Percentiles rank a stretch among this genome's conserved stretches.
Conservation (phyloP, 495 filamentous ascomycete species). For the Podospora bellae-mahoneyi region DNA sequence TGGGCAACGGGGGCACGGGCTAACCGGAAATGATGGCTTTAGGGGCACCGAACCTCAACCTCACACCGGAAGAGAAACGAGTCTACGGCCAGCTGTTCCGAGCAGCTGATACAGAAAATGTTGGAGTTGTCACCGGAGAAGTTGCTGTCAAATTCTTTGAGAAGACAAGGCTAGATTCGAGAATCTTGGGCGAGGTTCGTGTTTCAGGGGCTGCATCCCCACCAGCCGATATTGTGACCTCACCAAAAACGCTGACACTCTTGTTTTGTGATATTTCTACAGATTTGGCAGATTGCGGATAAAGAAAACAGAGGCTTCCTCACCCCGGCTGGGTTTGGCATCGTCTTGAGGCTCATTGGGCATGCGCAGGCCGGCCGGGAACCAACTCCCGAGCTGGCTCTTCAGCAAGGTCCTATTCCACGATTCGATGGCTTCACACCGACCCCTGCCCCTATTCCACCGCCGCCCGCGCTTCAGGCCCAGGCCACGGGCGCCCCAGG, state of each 20-base stretch:
- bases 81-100: conserved; percentile 88
- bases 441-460: conserved; percentile 40
- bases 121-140: conserved; percentile 94
- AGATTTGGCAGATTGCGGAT: conserved; percentile 99
- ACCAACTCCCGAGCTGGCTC: conserved; percentile 69
- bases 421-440: conserved; percentile 75
- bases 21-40: conserved; percentile 11
- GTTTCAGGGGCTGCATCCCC: not conserved
- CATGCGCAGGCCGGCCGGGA: conserved; percentile 85
- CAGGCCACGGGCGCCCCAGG: conserved; percentile 61
- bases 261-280: conserved; percentile 15
- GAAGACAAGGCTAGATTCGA: conserved; percentile 81
- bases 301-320: conserved; percentile 92
- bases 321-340: conserved; percentile 84
- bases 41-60: conserved; percentile 72
- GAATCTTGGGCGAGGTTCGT: conserved; percentile 79
- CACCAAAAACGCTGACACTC: conserved; percentile 16
- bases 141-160: conserved; percentile 97
- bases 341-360: conserved; percentile 89
- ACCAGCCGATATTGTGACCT: not conserved
- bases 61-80: conserved; percentile 88
- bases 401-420: conserved; percentile 79
- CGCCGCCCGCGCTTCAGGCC: conserved; percentile 54
- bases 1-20: not conserved
- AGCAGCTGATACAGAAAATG: conserved; percentile 79